Conservation (phyloP, 2,329 filamentous ascomycete species). For the Neoscytalidium dimidiatum region DNA sequence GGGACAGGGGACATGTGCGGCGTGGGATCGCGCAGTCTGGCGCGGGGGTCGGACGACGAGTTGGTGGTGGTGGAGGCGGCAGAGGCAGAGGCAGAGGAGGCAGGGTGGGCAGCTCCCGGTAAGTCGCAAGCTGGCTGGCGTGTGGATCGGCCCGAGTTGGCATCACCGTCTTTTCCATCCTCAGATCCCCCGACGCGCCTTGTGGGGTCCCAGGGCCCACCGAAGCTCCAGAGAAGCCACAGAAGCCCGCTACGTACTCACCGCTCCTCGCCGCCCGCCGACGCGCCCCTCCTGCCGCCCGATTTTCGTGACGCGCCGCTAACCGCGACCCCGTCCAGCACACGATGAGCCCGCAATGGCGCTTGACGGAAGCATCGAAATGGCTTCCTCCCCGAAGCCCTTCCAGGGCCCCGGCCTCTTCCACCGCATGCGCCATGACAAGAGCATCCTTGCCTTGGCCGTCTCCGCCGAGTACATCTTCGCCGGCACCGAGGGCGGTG, state of each 20-base stretch:
- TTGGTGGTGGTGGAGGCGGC: not conserved
- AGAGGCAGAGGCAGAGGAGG: not conserved
- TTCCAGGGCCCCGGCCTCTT: slow-evolving; percentile 59
- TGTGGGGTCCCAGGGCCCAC: slow-evolving; percentile 4
- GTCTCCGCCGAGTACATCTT: slow-evolving; percentile 82
- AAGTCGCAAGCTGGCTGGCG: not conserved
- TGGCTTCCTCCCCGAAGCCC: slow-evolving; percentile 11
- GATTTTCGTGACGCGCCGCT: slow-evolving; percentile 9
- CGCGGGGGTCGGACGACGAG: not conserved
- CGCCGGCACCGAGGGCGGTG: slow-evolving; percentile 88
- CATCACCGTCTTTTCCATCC: slow-evolving; percentile 16
- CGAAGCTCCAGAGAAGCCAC: slow-evolving; percentile 8
- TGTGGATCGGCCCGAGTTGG: slow-evolving; percentile 11
- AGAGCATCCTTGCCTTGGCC: slow-evolving; percentile 79
- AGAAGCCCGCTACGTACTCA: slow-evolving; percentile 9
- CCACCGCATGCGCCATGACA: slow-evolving; percentile 75
- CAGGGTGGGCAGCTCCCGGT: not conserved
- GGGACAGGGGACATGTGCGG: slow-evolving; percentile 10
- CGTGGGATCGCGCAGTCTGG: slow-evolving; percentile 10
- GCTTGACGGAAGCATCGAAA: slow-evolving; percentile 24
- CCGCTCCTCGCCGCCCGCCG: slow-evolving; percentile 4
- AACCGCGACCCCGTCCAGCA: not conserved
- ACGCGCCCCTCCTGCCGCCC: not conserved
- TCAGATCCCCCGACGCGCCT: slow-evolving; percentile 17
- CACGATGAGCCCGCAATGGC: slow-evolving; percentile 27